A percentile compares a stretch with the other conserved stretches of the same genome.
These are phyloP conservation scores for Chaetothyriales sp. DNA, from an alignment of 2,329 filamentous ascomycete genomes.

Conservation along the genomic window DNA sequence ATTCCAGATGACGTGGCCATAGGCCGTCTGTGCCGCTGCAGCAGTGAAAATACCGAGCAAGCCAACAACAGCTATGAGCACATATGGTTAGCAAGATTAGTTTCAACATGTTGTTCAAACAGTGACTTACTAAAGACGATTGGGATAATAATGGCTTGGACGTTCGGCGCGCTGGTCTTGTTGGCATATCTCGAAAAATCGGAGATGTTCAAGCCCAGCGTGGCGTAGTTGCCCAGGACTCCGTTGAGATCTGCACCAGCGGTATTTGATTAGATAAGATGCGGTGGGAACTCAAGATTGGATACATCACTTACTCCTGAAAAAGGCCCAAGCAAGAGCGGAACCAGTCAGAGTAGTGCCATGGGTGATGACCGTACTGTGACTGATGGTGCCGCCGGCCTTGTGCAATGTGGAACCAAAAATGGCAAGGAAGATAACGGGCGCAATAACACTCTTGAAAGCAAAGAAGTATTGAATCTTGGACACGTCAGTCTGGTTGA, in stretches of 20 bases:
- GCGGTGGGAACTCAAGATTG: background rate
- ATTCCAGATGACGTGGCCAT: slow-evolving; percentile 11
- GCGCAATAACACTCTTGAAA: slow-evolving; percentile 13
- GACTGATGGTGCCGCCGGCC: slow-evolving; percentile 13
- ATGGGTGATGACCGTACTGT: slow-evolving; percentile 11
- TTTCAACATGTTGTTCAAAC: background rate
- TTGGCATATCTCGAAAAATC: slow-evolving; percentile 16
- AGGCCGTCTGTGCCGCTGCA: slow-evolving; percentile 9
- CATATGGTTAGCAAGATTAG: slow-evolving; percentile 4
- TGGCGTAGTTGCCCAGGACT: slow-evolving; percentile 15
- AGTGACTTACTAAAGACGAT: slow-evolving; percentile 10
- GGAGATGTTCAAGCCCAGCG: slow-evolving; percentile 14
- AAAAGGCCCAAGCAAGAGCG: slow-evolving; percentile 12
- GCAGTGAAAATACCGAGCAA: slow-evolving; percentile 14
- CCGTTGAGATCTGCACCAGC: slow-evolving; percentile 12
- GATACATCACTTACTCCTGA: slow-evolving; percentile 8
- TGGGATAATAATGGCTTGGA: slow-evolving; percentile 13
- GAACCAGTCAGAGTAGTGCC: slow-evolving; percentile 8
- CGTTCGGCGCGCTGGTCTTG: slow-evolving; percentile 14
- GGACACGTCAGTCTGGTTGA: background rate
- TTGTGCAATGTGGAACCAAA: slow-evolving; percentile 10
- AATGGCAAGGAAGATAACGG: slow-evolving; percentile 13
- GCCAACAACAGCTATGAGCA: slow-evolving; percentile 9
- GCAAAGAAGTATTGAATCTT: slow-evolving; percentile 14
- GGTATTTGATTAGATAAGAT: slow-evolving; percentile 2